phyloP scores from a whole-genome alignment of 805 yeast genomes.

The Ogataea parapolymorpha region DNA sequence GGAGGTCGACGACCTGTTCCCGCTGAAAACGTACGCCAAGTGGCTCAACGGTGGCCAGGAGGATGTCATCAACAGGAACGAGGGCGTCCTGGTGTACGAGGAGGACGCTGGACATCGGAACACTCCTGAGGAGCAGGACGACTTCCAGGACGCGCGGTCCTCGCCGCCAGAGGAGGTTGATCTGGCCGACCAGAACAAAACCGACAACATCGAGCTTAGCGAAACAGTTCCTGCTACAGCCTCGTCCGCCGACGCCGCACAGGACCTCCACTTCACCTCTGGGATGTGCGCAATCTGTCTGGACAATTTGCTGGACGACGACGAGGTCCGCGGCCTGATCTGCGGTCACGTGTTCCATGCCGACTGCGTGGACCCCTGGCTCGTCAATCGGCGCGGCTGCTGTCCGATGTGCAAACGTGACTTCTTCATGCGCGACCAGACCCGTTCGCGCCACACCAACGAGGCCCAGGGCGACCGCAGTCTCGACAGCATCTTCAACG shows the following conservation, averaged over 20 bases:
- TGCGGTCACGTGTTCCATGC: conserved; percentile 85
- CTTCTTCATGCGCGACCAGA: conserved; percentile 43
- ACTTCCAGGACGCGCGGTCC: neutral
- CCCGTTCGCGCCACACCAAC: conserved; percentile 1
- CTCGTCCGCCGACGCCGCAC: conserved; percentile 6
- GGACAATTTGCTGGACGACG: conserved; percentile 59
- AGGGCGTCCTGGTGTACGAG: conserved; percentile 30
- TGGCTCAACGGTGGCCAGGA: conserved; percentile 65
- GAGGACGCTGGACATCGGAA: conserved; percentile 33
- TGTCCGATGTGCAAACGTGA: conserved; percentile 83
- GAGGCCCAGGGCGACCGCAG: conserved; percentile 20
- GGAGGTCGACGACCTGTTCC: conserved; percentile 61
- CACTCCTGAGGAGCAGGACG: neutral
- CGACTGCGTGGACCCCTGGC: conserved; percentile 80
- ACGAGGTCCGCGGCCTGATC: conserved; percentile 64
- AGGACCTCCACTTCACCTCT: conserved; percentile 50
- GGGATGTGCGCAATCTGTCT: conserved; percentile 80
- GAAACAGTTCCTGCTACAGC: conserved; percentile 10
- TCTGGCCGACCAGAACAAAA: conserved; percentile 10
- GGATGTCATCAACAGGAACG: conserved; percentile 44
- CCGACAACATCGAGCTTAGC: conserved; percentile 9
- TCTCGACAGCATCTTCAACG: conserved; percentile 23
- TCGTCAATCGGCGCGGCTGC: conserved; percentile 67
- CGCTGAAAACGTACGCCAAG: conserved; percentile 51
- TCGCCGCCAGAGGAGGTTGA: conserved; percentile 11